These are phyloP conservation scores for Calocybe gambosa DNA, from an alignment of 1,284 basidiomycete species.

Conservation along the genomic window DNA sequence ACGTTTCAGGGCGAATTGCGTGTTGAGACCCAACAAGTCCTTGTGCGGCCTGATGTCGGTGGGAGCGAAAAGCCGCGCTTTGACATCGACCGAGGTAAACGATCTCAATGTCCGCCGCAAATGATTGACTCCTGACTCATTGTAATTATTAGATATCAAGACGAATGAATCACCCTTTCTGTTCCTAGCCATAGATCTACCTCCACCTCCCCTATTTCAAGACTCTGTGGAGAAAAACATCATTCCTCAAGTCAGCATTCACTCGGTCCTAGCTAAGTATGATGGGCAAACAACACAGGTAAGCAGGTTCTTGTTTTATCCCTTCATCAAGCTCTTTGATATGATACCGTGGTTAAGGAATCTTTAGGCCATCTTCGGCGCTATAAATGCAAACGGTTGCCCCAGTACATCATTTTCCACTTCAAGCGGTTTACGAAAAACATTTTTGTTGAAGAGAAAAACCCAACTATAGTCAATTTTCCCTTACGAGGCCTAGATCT, in stretches of 20 bases:
- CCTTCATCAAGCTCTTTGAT: slow-evolving; percentile 2
- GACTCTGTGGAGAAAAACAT: slow-evolving; percentile 96
- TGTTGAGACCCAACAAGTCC: slow-evolving; percentile 90
- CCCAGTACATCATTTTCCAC: slow-evolving; percentile 90
- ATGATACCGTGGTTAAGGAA: slow-evolving; percentile 46
- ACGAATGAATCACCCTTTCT: slow-evolving; percentile 87
- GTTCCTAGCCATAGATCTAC: slow-evolving; percentile 92
- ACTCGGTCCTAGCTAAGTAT: slow-evolving; percentile 92
- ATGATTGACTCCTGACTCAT: neutral
- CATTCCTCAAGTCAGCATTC: slow-evolving; percentile 93
- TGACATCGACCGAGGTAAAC: slow-evolving; percentile 83
- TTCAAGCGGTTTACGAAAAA: slow-evolving; percentile 99
- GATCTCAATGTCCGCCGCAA: slow-evolving; percentile 6
- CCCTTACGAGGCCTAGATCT: slow-evolving; percentile 91
- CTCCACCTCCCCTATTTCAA: slow-evolving; percentile 94
- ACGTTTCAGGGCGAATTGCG: slow-evolving; percentile 94
- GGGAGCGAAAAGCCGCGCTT: slow-evolving; percentile 78
- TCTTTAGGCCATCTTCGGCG: slow-evolving; percentile 80
- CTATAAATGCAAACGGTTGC: slow-evolving; percentile 85
- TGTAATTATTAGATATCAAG: slow-evolving; percentile 67
- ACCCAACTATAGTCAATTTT: slow-evolving; percentile 98
- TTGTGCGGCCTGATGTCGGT: slow-evolving; percentile 72
- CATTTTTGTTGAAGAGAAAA: slow-evolving; percentile 96
- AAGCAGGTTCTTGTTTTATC: slow-evolving; percentile 14
- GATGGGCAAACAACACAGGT: slow-evolving; percentile 88